These are phyloP conservation scores for Iris macrosiphon DNA, from an alignment of 106 monocot species.

Conservation along the genomic window DNA sequence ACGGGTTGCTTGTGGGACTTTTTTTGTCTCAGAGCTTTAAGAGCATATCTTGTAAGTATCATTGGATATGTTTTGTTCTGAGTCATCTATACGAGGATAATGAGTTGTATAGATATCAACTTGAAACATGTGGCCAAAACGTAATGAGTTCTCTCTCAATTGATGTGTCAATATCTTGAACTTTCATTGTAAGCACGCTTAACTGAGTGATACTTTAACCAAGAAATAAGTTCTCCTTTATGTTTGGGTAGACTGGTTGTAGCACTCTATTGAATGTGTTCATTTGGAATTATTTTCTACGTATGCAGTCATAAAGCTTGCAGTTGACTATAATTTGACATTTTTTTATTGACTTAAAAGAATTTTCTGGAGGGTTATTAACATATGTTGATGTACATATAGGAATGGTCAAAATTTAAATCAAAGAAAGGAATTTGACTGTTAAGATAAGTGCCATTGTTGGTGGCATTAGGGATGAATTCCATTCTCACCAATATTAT, in stretches of 20 bases:
- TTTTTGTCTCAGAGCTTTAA: no score
- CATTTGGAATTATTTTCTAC: not conserved
- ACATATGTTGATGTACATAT: constrained; percentile 12
- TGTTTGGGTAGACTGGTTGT: not conserved
- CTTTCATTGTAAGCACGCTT: no score
- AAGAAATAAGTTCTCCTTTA: no score
- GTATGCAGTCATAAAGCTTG: not conserved
- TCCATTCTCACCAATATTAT: constrained; percentile 10
- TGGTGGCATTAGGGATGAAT: not conserved
- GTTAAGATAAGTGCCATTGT: constrained; percentile 3
- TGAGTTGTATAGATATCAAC: no score
- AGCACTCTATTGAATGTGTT: not conserved
- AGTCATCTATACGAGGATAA: no score
- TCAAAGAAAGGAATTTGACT: constrained; percentile 4
- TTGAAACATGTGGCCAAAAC: no score
- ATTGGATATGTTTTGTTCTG: no score
- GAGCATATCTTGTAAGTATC: no score
- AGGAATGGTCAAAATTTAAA: constrained; percentile 7
- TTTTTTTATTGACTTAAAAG: not conserved
- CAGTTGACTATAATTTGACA: not conserved
- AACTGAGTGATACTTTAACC: no score
- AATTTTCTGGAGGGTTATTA: constrained; percentile 9
- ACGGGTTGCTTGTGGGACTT: no score
- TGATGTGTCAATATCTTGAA: no score
- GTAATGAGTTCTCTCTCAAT: no score